Evolutionary conservation across 192 early-diverging fungal genomes (phyloP).

Genomic region (Entomortierella parvispora): DNA sequence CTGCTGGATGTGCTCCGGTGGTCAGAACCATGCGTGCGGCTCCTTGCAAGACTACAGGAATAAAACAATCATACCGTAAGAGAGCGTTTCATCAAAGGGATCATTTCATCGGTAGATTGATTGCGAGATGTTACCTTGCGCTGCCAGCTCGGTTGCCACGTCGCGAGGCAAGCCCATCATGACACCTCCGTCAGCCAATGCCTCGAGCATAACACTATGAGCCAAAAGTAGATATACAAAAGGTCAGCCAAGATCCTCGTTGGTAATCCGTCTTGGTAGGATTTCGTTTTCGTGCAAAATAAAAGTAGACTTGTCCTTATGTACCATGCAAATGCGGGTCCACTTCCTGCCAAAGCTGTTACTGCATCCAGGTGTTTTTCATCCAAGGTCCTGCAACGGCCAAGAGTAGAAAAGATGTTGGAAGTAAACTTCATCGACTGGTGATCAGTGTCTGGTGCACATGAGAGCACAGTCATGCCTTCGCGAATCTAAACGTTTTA

Average conservation of each 20-base stretch:
- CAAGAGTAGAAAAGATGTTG: slow-evolving; percentile 62
- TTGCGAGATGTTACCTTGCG: too few relatives aligned
- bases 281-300: too few relatives aligned
- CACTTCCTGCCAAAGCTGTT: slow-evolving; percentile 62
- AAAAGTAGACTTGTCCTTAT: too few relatives aligned
- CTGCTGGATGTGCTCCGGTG: slow-evolving; percentile 62
- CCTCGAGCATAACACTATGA: slow-evolving; percentile 61
- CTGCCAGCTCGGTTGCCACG: slow-evolving; percentile 62
- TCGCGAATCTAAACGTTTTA: slow-evolving; percentile 65
- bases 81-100: neutral
- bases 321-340: slow-evolving; percentile 67
- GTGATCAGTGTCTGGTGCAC: slow-evolving; percentile 36
- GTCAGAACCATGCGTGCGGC: slow-evolving; percentile 63
- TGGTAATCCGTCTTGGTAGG: too few relatives aligned
- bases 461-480: slow-evolving; percentile 64
- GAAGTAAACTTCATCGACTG: slow-evolving; percentile 52
- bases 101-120: too few relatives aligned
- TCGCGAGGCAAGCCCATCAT: slow-evolving; percentile 69
- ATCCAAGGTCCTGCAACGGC: slow-evolving; percentile 58
- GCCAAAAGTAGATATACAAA: too few relatives aligned
- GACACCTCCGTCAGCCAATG: slow-evolving; percentile 65
- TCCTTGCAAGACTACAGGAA: slow-evolving; percentile 54
- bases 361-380: slow-evolving; percentile 66
- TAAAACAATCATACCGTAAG: neutral
- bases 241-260: too few relatives aligned